phyloP scores from a whole-genome alignment of 148 eudicot genomes.

The Selenicereus undatus region DNA sequence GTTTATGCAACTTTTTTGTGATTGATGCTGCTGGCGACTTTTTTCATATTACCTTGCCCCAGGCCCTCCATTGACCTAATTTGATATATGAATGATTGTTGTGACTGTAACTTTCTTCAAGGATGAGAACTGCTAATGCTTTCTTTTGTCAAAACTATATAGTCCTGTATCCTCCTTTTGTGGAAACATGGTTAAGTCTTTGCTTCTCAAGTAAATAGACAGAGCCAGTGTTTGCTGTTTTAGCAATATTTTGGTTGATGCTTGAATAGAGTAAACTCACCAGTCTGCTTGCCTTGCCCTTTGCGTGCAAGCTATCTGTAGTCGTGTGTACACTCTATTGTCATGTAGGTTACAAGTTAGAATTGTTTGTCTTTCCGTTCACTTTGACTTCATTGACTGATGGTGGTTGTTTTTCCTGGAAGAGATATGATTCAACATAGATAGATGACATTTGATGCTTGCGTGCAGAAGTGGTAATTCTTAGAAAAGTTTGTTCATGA shows the following conservation, averaged over 20 bases:
- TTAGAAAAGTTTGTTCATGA: neutral
- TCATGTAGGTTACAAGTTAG: neutral
- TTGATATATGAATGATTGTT: neutral
- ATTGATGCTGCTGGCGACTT: neutral
- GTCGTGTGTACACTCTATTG: neutral
- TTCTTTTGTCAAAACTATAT: neutral
- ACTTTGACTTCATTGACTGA: too few relatives aligned
- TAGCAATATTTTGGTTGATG: neutral
- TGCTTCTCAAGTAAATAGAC: neutral
- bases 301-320: too few relatives aligned
- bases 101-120: neutral
- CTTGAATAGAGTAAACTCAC: neutral
- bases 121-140: neutral
- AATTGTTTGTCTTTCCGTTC: neutral
- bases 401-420: neutral
- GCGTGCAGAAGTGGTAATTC: neutral
- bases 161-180: neutral
- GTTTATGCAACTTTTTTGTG: neutral
- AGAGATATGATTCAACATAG: neutral
- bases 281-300: neutral
- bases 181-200: neutral
- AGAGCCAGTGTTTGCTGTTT: too few relatives aligned
- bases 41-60: neutral
- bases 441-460: conserved; percentile 1
- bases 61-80: neutral